Conservation (phyloP, 2,329 filamentous ascomycete species). For the Sporothrix dimorphospora region DNA sequence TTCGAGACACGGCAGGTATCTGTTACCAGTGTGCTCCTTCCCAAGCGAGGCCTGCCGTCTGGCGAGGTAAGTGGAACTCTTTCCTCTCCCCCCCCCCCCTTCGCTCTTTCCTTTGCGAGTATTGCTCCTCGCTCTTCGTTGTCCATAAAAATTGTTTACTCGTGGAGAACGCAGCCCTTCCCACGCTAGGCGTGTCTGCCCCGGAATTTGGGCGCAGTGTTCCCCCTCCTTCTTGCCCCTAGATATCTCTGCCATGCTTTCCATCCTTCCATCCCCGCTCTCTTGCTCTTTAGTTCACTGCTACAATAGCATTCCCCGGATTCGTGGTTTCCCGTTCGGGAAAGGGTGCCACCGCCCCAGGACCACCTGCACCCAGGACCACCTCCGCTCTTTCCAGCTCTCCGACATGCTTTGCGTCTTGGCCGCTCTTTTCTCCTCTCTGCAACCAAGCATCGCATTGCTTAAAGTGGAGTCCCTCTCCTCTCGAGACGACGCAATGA, state of each 20-base stretch:
- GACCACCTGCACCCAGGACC: neutral
- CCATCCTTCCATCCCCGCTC: neutral
- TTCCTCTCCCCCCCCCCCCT: neutral
- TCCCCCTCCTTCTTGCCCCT: neutral
- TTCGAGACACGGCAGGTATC: neutral
- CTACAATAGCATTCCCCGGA: constrained; percentile 11
- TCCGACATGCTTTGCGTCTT: neutral
- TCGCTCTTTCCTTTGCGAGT: neutral
- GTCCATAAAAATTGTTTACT: neutral
- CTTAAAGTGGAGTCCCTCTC: neutral
- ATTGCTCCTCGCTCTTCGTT: neutral
- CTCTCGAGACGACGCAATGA: neutral
- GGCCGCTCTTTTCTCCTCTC: neutral
- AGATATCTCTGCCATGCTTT: neutral
- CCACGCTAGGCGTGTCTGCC: neutral
- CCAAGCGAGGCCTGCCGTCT: neutral
- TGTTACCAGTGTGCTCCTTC: neutral
- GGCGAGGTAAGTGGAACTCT: neutral
- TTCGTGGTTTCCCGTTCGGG: constrained; percentile 13
- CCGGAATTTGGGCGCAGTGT: neutral
- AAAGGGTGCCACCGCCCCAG: neutral
- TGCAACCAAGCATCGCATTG: neutral
- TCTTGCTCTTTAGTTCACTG: neutral
- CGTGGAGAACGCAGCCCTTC: neutral
- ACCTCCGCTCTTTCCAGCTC: neutral